These are phyloP conservation scores for Penicillium lagena DNA, from an alignment of 495 filamentous ascomycete species.

Conservation along the genomic window DNA sequence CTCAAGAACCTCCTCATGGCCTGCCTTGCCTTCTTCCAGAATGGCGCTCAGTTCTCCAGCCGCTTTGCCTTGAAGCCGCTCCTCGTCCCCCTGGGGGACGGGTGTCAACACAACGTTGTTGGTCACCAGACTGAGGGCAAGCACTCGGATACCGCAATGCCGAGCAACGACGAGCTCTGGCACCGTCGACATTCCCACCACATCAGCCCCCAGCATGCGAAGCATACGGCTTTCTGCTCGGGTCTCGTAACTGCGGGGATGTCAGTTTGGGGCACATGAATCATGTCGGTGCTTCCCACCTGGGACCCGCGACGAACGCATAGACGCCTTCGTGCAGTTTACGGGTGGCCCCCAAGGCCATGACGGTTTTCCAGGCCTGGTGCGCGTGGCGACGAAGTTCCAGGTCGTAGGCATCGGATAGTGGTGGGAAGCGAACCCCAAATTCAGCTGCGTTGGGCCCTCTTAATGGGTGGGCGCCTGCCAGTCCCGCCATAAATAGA, in stretches of 20 bases:
- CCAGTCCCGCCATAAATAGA: slow-evolving; percentile 67
- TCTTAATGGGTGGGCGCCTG: slow-evolving; percentile 63
- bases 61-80: slow-evolving; percentile 30
- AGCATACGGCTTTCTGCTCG: slow-evolving; percentile 74
- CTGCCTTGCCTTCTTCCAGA: slow-evolving; percentile 59
- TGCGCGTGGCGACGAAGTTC: slow-evolving; percentile 56
- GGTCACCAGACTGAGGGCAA: slow-evolving; percentile 72
- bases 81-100: slow-evolving; percentile 55
- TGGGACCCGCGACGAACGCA: slow-evolving; percentile 67
- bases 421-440: slow-evolving; percentile 62
- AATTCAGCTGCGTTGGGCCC: slow-evolving; percentile 64
- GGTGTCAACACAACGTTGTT: slow-evolving; percentile 63
- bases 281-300: slow-evolving; percentile 24
- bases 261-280: slow-evolving; percentile 2
- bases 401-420: slow-evolving; percentile 75
- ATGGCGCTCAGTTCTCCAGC: slow-evolving; percentile 47
- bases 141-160: slow-evolving; percentile 62
- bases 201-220: slow-evolving; percentile 56
- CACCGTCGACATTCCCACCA: slow-evolving; percentile 76
- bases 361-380: slow-evolving; percentile 50
- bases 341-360: slow-evolving; percentile 31
- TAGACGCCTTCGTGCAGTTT: slow-evolving; percentile 68
- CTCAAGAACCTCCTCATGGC: slow-evolving; percentile 68
- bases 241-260: slow-evolving; percentile 56
- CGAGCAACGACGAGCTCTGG: slow-evolving; percentile 71